A percentile compares a stretch with the other conserved stretches of the same genome.
phyloP scores from a whole-genome alignment of 371 early-diverging fungal species.

The Rhizopus microsporus region DNA sequence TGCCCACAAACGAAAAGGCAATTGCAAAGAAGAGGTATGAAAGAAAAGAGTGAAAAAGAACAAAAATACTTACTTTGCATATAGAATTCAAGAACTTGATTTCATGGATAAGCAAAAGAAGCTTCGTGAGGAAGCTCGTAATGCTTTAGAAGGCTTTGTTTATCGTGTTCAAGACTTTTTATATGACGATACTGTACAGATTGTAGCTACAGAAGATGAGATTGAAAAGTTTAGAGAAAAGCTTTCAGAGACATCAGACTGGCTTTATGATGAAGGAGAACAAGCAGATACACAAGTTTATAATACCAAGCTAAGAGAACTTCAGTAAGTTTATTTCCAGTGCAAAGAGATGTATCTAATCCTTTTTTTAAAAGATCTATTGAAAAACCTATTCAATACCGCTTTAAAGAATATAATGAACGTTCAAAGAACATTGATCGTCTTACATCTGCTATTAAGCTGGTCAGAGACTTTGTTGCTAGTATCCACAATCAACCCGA shows the following conservation, averaged over 20 bases:
- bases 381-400: slow-evolving; percentile 66
- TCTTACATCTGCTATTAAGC: slow-evolving; percentile 44
- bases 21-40: slow-evolving; percentile 38
- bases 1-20: slow-evolving; percentile 39
- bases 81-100: slow-evolving; percentile 40
- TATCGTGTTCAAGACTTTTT: slow-evolving; percentile 84
- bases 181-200: slow-evolving; percentile 68
- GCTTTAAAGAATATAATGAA: slow-evolving; percentile 61
- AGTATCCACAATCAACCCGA: slow-evolving; percentile 35
- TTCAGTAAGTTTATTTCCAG: slow-evolving; percentile 40
- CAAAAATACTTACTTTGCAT: not conserved
- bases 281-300: slow-evolving; percentile 58
- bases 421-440: slow-evolving; percentile 63
- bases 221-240: slow-evolving; percentile 63
- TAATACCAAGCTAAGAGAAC: slow-evolving; percentile 45
- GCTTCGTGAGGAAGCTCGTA: slow-evolving; percentile 82
- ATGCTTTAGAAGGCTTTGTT: slow-evolving; percentile 88
- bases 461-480: slow-evolving; percentile 47
- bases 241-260: slow-evolving; percentile 72
- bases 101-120: slow-evolving; percentile 52
- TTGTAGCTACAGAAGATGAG: slow-evolving; percentile 72
- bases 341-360: not conserved
- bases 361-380: slow-evolving; percentile 44
- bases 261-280: slow-evolving; percentile 87
- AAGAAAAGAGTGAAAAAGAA: not conserved